phyloP scores from a whole-genome alignment of 169 alveolate genomes.

The Eimeria maxima region DNA sequence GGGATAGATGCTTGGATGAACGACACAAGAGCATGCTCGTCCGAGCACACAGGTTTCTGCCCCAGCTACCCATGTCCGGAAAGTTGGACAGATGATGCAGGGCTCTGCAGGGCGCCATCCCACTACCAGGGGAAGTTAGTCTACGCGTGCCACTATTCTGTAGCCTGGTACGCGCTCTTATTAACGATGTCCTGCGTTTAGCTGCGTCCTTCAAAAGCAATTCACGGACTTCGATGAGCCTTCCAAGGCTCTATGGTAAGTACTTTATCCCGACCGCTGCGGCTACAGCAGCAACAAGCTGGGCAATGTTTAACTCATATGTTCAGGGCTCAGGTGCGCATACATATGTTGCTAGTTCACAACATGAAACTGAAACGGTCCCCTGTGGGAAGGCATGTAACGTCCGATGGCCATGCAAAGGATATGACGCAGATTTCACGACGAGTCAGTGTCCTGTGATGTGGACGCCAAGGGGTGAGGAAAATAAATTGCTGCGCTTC shows the following conservation, averaged over 20 bases:
- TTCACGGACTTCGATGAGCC: conserved; percentile 75
- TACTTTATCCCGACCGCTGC: background rate
- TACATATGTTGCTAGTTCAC: background rate
- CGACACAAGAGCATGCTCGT: background rate
- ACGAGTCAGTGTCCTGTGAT: conserved; percentile 61
- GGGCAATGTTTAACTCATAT: background rate
- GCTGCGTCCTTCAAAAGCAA: conserved; percentile 77
- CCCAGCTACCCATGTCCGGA: conserved; percentile 60
- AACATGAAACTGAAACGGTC: background rate
- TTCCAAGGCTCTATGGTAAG: conserved; percentile 78
- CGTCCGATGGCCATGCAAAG: conserved; percentile 81
- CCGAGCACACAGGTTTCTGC: background rate
- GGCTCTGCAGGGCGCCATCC: conserved; percentile 62
- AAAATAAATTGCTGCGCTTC: background rate
- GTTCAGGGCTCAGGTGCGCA: conserved; percentile 62
- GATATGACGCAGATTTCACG: conserved; percentile 48
- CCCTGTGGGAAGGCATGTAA: conserved; percentile 15
- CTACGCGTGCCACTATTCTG: background rate
- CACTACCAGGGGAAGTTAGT: conserved; percentile 51
- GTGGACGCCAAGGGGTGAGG: conserved; percentile 73
- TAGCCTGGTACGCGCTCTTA: background rate
- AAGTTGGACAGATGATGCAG: conserved; percentile 42
- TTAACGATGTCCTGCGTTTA: background rate
- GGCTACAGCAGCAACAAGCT: too few relatives aligned
- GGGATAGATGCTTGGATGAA: background rate